Evolutionary conservation across 148 eudicot genomes (phyloP).

Genomic region (Selenicereus undatus): DNA sequence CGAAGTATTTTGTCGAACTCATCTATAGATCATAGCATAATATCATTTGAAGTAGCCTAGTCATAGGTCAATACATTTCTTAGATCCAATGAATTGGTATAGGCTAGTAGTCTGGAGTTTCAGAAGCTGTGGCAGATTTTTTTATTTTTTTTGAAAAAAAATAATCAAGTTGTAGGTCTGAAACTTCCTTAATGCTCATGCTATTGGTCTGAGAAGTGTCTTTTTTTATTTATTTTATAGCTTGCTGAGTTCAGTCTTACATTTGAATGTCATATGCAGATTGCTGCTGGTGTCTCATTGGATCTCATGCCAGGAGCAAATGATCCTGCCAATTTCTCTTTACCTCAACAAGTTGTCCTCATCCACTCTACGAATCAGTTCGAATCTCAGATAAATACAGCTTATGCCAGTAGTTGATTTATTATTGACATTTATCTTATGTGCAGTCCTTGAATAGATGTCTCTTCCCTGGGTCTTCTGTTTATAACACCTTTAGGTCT

Average conservation of each 20-base stretch:
- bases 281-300: slow-evolving; percentile 77
- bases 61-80: neutral
- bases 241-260: slow-evolving; percentile 8
- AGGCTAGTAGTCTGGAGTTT: neutral
- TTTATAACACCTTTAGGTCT: slow-evolving; percentile 83
- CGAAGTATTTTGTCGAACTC: neutral
- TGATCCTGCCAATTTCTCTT: slow-evolving; percentile 84
- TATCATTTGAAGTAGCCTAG: neutral
- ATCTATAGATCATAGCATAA: neutral
- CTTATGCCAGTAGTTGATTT: slow-evolving; percentile 2
- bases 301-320: slow-evolving; percentile 92
- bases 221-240: neutral
- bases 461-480: slow-evolving; percentile 88
- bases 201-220: neutral
- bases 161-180: neutral
- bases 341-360: slow-evolving; percentile 85
- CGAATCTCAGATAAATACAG: neutral
- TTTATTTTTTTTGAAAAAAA: no score
- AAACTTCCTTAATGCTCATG: neutral
- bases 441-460: slow-evolving; percentile 80
- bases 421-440: slow-evolving; percentile 16
- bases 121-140: neutral
- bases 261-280: slow-evolving; percentile 38
- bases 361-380: neutral
- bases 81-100: neutral